Conservation (phyloP, 1,139 yeast species). For the Insectozyma bohioensis region DNA sequence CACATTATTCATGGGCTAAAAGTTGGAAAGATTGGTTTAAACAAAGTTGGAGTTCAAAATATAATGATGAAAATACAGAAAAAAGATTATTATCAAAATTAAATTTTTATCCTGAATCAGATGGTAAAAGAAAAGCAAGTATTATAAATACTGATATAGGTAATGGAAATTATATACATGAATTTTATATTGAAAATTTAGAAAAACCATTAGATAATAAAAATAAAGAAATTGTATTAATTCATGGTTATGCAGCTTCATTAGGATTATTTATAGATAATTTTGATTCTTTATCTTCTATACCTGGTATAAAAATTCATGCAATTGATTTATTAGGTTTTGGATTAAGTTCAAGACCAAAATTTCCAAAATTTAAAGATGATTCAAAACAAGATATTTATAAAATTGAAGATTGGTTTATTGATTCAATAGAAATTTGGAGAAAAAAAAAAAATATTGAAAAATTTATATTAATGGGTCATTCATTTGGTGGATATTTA, state of each 20-base stretch:
- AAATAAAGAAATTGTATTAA: slow-evolving; percentile 35
- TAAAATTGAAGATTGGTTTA: slow-evolving; percentile 70
- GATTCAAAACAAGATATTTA: slow-evolving; percentile 31
- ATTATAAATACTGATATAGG: slow-evolving; percentile 52
- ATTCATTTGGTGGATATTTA: slow-evolving; percentile 90
- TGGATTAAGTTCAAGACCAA: slow-evolving; percentile 45
- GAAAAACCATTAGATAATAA: slow-evolving; percentile 13
- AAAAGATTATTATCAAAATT: slow-evolving; percentile 40
- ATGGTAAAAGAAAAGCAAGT: slow-evolving; percentile 48
- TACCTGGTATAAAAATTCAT: slow-evolving; percentile 45
- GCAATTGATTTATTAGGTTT: slow-evolving; percentile 48
- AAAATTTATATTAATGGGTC: slow-evolving; percentile 77
- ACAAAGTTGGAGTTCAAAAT: slow-evolving; percentile 25
- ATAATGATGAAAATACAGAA: slow-evolving; percentile 33
- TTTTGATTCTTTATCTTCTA: slow-evolving; percentile 35
- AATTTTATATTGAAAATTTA: slow-evolving; percentile 46
- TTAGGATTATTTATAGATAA: slow-evolving; percentile 45
- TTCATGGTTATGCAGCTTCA: slow-evolving; percentile 51
- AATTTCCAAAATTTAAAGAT: slow-evolving; percentile 33
- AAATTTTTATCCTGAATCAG: slow-evolving; percentile 59
- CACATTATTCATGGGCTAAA: slow-evolving; percentile 26
- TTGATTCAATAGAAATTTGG: slow-evolving; percentile 87
- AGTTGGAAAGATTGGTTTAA: slow-evolving; percentile 42
- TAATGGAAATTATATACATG: slow-evolving; percentile 53
- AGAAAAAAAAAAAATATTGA: slow-evolving; percentile 54